Evolutionary conservation across 345 rosid species (phyloP), one percentile per base, ranked within the genome.

Genomic region (Euphorbia lathyris): DNA sequence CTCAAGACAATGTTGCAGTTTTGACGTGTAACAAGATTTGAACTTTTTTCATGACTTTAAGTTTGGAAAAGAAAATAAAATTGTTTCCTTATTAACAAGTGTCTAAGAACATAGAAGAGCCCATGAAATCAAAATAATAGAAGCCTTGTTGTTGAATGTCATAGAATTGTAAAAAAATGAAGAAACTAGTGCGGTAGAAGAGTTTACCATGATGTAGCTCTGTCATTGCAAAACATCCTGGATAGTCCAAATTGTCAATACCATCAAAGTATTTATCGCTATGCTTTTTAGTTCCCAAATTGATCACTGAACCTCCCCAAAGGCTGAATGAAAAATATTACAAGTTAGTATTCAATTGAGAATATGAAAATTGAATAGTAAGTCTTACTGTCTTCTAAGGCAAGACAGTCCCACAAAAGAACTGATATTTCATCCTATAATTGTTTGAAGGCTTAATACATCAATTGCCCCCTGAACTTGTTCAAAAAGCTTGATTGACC

Each of bases 181-280:
- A 52, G 2, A 2, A 61, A 61, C 20, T 25, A 26, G 19, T 16
- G 14, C 1, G 25, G 9, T 3, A 47, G 26, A 71, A 76, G 19
- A 68, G 47, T 76, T 82, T 74, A 92, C 98, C 99, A 68, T 96
- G 98, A 82, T 96, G 98, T 19, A 96, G 91, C 78, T 96, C 98
- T 58, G 99, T 96, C 99, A 96, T 96, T 36, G 99, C 99, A 68
- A 92, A 96, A 81, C 99, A 96, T 76, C 99, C 98, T 0, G 88
- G 86, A 79, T 89, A 96, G 9, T 92, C 96, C 66, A 96, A 50
- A 73, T 79, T 86, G 80, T 90, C 99, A 64, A 92, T 90, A 57
- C 83, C 90, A 61, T 92, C 90, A 40, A 78, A 96, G 80, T 89
- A 96, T 86, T 92, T 92, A 60, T 92, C 95, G 78, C 76, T 83